These are phyloP conservation scores for Millerozyma miso DNA, from an alignment of 805 yeast genomes.

Conservation along the genomic window DNA sequence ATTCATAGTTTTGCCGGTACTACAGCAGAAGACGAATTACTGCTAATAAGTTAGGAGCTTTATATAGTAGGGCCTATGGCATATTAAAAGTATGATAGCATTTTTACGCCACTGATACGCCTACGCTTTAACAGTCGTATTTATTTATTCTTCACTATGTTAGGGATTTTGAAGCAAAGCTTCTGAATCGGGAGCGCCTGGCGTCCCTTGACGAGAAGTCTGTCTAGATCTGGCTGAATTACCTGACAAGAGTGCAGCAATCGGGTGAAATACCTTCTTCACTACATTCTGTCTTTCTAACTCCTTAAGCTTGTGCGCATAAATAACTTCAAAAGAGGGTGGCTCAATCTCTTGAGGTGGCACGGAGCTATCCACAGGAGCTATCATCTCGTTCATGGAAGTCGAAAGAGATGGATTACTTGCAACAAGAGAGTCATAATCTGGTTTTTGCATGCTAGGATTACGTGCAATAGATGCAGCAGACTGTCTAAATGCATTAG, in stretches of 20 bases:
- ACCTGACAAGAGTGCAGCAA: not conserved
- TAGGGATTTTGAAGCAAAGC: not conserved
- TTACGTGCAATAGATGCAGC: constrained; percentile 46
- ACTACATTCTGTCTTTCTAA: constrained; percentile 8
- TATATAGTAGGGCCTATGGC: too few relatives aligned
- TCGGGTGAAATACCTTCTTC: not conserved
- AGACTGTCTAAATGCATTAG: constrained; percentile 21
- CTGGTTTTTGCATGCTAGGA: constrained; percentile 26
- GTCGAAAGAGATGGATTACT: constrained; percentile 11
- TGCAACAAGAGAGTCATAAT: constrained; percentile 28
- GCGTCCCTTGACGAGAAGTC: not conserved
- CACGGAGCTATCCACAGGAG: constrained; percentile 14
- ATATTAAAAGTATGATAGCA: too few relatives aligned
- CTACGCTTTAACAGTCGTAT: too few relatives aligned
- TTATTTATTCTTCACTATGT: too few relatives aligned
- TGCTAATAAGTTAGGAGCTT: too few relatives aligned
- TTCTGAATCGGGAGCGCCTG: not conserved
- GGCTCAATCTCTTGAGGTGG: constrained; percentile 34
- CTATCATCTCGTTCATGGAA: constrained; percentile 20
- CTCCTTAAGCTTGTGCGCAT: constrained; percentile 20
- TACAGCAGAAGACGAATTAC: too few relatives aligned
- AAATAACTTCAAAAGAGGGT: constrained; percentile 26
- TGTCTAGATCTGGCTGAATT: not conserved
- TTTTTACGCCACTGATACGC: too few relatives aligned
- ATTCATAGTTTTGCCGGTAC: too few relatives aligned